Conservation (phyloP, 2,329 filamentous ascomycete species). For the Zymoseptoria brevis region DNA sequence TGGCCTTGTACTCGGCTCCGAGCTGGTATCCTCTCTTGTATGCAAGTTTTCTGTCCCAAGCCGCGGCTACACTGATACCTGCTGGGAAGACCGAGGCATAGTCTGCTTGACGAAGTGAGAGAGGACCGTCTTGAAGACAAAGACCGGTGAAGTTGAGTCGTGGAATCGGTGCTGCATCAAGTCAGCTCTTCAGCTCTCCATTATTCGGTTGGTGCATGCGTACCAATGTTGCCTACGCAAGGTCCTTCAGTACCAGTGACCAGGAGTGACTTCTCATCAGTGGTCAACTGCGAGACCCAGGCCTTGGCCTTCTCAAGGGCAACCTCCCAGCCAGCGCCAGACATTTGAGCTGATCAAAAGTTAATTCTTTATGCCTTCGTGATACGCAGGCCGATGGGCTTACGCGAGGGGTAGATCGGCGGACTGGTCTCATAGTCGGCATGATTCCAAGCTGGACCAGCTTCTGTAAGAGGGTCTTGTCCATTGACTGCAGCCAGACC, state of each 20-base stretch:
- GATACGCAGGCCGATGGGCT: background rate
- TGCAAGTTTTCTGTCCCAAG: slow-evolving; percentile 33
- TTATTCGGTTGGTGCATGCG: slow-evolving; percentile 11
- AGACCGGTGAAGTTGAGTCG: slow-evolving; percentile 33
- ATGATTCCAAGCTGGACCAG: slow-evolving; percentile 15
- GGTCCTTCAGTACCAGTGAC: slow-evolving; percentile 22
- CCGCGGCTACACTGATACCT: slow-evolving; percentile 31
- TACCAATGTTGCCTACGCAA: slow-evolving; percentile 21
- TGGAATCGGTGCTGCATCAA: slow-evolving; percentile 22
- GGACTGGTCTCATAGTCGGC: slow-evolving; percentile 16
- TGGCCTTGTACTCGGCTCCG: slow-evolving; percentile 28
- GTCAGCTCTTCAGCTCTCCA: slow-evolving; percentile 10
- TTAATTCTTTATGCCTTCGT: background rate
- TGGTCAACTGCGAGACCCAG: slow-evolving; percentile 33
- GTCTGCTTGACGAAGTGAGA: slow-evolving; percentile 51
- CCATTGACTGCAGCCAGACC: slow-evolving; percentile 10
- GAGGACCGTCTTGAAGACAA: slow-evolving; percentile 47
- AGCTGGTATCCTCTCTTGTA: slow-evolving; percentile 29
- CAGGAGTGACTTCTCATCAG: slow-evolving; percentile 35
- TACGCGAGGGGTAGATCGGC: slow-evolving; percentile 15
- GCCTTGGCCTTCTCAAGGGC: slow-evolving; percentile 35
- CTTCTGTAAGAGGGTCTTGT: slow-evolving; percentile 3
- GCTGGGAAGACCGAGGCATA: slow-evolving; percentile 32
- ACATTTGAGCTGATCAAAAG: background rate
- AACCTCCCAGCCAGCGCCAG: slow-evolving; percentile 26